Evolutionary conservation across 306 rosid genomes (phyloP).

Genomic region (Dryas alaskensis): DNA sequence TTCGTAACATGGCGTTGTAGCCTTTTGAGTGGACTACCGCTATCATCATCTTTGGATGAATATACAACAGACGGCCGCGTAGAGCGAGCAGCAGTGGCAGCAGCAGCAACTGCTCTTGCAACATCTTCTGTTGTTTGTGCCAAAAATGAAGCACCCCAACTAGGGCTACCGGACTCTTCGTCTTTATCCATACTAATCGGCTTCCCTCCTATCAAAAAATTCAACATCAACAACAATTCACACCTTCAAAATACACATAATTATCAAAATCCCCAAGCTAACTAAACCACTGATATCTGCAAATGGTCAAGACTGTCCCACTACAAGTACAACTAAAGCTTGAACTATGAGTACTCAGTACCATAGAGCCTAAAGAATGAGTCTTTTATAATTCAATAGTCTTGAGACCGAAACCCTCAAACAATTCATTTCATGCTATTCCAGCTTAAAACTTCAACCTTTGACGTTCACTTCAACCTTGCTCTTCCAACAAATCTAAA

Average conservation of each 20-base stretch:
- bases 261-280: not conserved
- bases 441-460: not conserved
- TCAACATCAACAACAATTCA: slow-evolving; percentile 6
- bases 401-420: not conserved
- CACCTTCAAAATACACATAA: not conserved
- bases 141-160: slow-evolving; percentile 78
- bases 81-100: slow-evolving; percentile 60
- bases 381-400: not conserved
- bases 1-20: slow-evolving; percentile 64
- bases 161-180: slow-evolving; percentile 67
- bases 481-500: not conserved
- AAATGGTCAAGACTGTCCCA: not conserved
- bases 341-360: not conserved
- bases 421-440: not conserved
- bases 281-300: not conserved
- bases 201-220: slow-evolving; percentile 32
- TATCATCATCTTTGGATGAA: slow-evolving; percentile 61
- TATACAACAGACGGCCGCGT: slow-evolving; percentile 76
- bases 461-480: not conserved
- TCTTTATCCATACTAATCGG: slow-evolving; percentile 40
- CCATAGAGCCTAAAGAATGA: not conserved
- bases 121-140: slow-evolving; percentile 84
- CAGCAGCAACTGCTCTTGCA: slow-evolving; percentile 66
- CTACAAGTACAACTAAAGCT: not conserved
- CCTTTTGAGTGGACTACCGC: slow-evolving; percentile 69